Base-by-base conservation (phyloP, 176 grass and related monocot genomes). In the Phoenix roebelenii region DNA sequence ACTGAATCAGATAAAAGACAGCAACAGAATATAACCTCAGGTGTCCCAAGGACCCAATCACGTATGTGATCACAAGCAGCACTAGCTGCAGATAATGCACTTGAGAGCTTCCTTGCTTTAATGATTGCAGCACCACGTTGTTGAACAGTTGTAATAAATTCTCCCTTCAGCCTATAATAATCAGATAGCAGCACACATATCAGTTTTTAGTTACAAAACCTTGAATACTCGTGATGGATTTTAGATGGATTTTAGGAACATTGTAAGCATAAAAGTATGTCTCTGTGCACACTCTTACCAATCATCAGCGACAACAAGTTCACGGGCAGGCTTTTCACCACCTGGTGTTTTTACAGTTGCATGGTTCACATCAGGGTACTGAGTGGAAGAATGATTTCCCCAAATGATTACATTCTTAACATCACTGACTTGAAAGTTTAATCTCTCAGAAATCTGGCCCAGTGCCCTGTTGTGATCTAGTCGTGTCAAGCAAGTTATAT, bases 21-120 rank as follows among this genome's bases (percentile, higher is more conserved):
- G 64, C 15, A 15, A 56, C 24, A 50, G 15, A 72, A 72, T 58
- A 60, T 30, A 23, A 98, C 93, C 93, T 98, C 88, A 49, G 87
- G 72, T 10, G 93, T 92, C 59, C 84, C 93, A 60, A 98, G 84
- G 77, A 98, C 84, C 88, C 93, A 98, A 64, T 92, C 79, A 61
- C 84, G 88, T 20, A 98, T 92, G 66, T 98, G 94, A 68, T 98
- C 94, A 22, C 94, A 98, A 71, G 94, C 94, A 71, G 94, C 81
- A 76, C 92, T 97, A 52, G 84, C 92, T 25, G 92, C 92, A 58
- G 92, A 97, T 26, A 98, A 83, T 62, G 94, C 94, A 76, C 87
- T 98, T 25, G 88, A 98, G 50, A 89, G n/a, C 70, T 98, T 98
- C 60, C 94, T 92, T 1, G 84, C 94, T 66, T 92, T 98, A 57